Conservation (phyloP, 139 green algal species). For the Chloropicon primus region DNA sequence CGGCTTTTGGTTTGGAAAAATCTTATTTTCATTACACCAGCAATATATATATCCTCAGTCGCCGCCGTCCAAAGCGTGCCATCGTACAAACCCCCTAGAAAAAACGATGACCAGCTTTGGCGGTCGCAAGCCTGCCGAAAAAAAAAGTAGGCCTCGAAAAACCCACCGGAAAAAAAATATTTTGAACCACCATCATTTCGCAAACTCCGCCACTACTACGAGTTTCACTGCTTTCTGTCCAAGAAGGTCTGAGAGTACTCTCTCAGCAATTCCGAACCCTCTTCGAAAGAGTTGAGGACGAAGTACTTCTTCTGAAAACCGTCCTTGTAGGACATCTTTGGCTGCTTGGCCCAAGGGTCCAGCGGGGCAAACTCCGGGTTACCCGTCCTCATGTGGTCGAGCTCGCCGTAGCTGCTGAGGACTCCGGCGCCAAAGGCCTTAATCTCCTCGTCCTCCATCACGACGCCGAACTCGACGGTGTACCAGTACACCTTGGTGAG, state of each 20-base stretch:
- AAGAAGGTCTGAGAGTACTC: slow-evolving; percentile 20
- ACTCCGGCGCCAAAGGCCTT: slow-evolving; percentile 46
- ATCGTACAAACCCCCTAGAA: no score
- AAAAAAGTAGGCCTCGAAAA: no score
- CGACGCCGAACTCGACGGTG: slow-evolving; percentile 87
- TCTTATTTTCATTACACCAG: no score
- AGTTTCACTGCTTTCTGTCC: not conserved
- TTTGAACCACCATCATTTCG: no score
- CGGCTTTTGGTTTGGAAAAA: no score
- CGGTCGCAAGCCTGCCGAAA: no score
- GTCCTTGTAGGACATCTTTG: slow-evolving; percentile 83
- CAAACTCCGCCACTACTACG: no score
- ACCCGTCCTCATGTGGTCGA: slow-evolving; percentile 52
- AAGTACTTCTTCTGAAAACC: slow-evolving; percentile 78
- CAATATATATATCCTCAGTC: no score
- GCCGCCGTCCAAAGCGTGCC: no score
- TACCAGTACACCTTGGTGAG: slow-evolving; percentile 72
- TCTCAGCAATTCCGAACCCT: slow-evolving; percentile 36
- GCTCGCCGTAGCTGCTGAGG: slow-evolving; percentile 70
- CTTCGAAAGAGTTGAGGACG: slow-evolving; percentile 55
- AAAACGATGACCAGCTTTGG: no score
- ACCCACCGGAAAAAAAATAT: no score
- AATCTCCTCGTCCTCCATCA: slow-evolving; percentile 43
- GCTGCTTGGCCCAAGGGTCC: slow-evolving; percentile 27
- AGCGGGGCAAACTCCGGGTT: not conserved